Evolutionary conservation across 331 rosid species (phyloP).

Genomic region (Acacia pycnantha): DNA sequence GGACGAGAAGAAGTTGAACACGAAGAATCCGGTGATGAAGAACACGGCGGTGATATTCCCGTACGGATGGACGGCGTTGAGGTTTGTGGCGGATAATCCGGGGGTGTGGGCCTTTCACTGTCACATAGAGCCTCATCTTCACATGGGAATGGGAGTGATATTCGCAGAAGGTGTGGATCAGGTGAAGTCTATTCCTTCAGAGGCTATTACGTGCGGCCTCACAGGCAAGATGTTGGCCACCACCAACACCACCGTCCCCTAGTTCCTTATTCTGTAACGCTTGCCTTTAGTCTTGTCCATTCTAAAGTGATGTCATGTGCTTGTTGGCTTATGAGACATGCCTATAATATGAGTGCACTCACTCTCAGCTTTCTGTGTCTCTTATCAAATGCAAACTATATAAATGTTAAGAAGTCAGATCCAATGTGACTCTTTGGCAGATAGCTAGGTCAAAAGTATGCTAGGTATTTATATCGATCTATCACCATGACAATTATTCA

Average conservation of each 20-base stretch:
- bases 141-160: constrained; percentile 73
- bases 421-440: not conserved
- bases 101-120: constrained; percentile 72
- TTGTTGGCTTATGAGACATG: too few species aligned
- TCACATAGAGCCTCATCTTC: constrained; percentile 68
- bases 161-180: constrained; percentile 48
- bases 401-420: not conserved
- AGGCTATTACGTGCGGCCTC: constrained; percentile 29
- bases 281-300: not conserved
- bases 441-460: not conserved
- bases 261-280: not conserved
- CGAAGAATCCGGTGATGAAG: constrained; percentile 55
- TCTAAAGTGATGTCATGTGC: not conserved
- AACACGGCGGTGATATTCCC: constrained; percentile 67
- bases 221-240: not conserved
- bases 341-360: not conserved
- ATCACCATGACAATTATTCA: not conserved
- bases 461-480: not conserved
- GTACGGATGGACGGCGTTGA: constrained; percentile 59
- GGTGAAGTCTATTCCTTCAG: constrained; percentile 31
- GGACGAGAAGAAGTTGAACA: constrained; percentile 42
- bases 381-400: not conserved
- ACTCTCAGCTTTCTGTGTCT: not conserved
- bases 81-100: constrained; percentile 61
- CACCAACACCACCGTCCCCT: not conserved